phyloP scores from a whole-genome alignment of 192 early-diverging fungal species.

The Coemansia biformis region DNA sequence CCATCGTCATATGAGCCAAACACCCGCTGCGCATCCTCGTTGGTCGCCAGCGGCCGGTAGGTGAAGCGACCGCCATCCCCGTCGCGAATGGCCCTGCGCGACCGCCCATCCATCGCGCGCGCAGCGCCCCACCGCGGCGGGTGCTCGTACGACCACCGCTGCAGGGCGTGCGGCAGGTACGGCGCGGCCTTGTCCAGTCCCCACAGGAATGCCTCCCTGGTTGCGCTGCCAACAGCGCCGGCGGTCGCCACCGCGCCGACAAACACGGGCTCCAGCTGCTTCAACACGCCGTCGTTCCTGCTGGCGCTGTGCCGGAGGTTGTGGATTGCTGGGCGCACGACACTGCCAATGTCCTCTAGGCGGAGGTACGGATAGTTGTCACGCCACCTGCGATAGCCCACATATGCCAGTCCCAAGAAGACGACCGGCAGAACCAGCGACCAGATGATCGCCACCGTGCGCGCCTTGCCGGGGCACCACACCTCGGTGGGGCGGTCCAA shows the following conservation, averaged over 20 bases:
- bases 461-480: slow-evolving; percentile 62
- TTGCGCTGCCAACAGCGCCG: slow-evolving; percentile 25
- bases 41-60: slow-evolving; percentile 29
- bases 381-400: slow-evolving; percentile 40
- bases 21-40: slow-evolving; percentile 19
- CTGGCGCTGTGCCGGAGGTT: slow-evolving; percentile 4
- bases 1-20: slow-evolving; percentile 13
- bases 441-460: slow-evolving; percentile 37
- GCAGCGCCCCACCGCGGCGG: slow-evolving; percentile 43
- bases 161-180: slow-evolving; percentile 30
- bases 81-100: slow-evolving; percentile 13
- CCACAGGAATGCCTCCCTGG: slow-evolving; percentile 34
- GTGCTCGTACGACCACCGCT: slow-evolving; percentile 49
- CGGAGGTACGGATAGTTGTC: slow-evolving; percentile 39
- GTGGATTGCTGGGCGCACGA: slow-evolving; percentile 22
- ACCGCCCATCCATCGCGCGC: slow-evolving; percentile 28
- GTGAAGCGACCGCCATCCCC: slow-evolving; percentile 22
- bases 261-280: slow-evolving; percentile 40
- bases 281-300: slow-evolving; percentile 15
- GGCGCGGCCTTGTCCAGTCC: slow-evolving; percentile 36
- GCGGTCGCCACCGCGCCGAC: slow-evolving; percentile 33
- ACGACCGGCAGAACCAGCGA: slow-evolving; percentile 29
- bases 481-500: slow-evolving; percentile 53
- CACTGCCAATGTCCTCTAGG: slow-evolving; percentile 38
- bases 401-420: slow-evolving; percentile 31